Evolutionary conservation across 2,329 filamentous ascomycete species (phyloP).

Genomic region (Epichloe gansuensis): DNA sequence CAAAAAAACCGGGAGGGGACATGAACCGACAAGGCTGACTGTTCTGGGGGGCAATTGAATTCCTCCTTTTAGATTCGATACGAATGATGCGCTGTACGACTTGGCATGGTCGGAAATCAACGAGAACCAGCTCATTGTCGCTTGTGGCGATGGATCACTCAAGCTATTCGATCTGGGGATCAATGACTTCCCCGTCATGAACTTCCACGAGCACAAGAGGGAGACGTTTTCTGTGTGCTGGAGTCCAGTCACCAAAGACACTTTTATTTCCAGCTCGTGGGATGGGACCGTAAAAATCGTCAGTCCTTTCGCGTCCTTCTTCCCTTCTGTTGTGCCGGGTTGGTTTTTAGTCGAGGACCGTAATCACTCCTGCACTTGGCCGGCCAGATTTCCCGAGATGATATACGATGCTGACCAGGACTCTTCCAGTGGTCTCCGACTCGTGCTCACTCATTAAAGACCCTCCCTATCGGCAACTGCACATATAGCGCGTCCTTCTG

Average conservation of each 20-base stretch:
- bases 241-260: constrained; percentile 84
- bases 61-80: constrained; percentile 61
- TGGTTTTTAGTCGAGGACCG: neutral
- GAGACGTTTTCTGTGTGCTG: constrained; percentile 89
- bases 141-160: constrained; percentile 84
- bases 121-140: constrained; percentile 83
- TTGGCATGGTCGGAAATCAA: constrained; percentile 91
- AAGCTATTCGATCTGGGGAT: constrained; percentile 85
- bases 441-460: constrained; percentile 59
- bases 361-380: no score
- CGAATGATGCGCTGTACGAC: constrained; percentile 94
- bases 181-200: constrained; percentile 74
- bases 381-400: neutral
- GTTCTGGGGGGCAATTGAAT: neutral
- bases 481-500: constrained; percentile 90
- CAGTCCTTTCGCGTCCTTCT: constrained; percentile 11
- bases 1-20: no score
- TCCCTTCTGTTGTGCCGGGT: neutral
- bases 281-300: constrained; percentile 89
- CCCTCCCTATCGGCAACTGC: constrained; percentile 82
- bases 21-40: neutral
- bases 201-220: constrained; percentile 84
- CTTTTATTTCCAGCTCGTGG: constrained; percentile 86
- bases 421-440: constrained; percentile 64
- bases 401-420: neutral